Conservation (phyloP, 2,329 filamentous ascomycete genomes). For the Trichoderma sp. region DNA sequence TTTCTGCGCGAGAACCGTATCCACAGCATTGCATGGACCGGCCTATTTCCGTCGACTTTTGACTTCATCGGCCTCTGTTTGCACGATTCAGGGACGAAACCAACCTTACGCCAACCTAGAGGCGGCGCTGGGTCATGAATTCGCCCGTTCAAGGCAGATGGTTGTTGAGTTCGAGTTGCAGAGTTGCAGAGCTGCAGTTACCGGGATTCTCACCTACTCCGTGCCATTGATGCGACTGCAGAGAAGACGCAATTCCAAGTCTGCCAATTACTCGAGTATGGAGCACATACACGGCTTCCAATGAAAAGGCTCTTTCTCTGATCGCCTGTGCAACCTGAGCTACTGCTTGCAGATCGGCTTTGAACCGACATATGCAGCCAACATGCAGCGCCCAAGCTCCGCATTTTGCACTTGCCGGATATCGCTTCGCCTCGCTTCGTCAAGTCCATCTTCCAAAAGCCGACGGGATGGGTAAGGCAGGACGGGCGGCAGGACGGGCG, state of each 20-base stretch:
- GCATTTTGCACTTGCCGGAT: neutral
- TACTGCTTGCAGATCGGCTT: slow-evolving; percentile 7
- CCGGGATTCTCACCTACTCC: neutral
- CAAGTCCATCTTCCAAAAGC: neutral
- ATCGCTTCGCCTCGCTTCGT: neutral
- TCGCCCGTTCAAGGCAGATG: neutral
- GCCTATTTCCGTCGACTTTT: slow-evolving; percentile 6
- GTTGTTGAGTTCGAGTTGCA: neutral
- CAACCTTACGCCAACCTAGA: neutral
- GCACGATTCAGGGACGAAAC: neutral
- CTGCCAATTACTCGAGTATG: neutral
- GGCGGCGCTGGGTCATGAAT: neutral
- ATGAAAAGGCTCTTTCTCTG: neutral
- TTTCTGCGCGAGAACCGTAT: neutral
- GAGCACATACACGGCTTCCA: neutral
- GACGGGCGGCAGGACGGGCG: neutral
- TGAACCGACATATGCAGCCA: slow-evolving; percentile 2
- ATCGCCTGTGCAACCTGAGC: neutral
- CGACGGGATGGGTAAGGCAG: neutral
- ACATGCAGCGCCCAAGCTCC: neutral
- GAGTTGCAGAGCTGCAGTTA: neutral
- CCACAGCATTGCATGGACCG: neutral
- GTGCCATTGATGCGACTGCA: neutral
- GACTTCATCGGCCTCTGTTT: neutral
- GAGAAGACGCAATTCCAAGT: neutral